Evolutionary conservation across 805 yeast genomes (phyloP), one percentile per base, ranked within the genome.

Genomic region (Torulaspora delbrueckii): DNA sequence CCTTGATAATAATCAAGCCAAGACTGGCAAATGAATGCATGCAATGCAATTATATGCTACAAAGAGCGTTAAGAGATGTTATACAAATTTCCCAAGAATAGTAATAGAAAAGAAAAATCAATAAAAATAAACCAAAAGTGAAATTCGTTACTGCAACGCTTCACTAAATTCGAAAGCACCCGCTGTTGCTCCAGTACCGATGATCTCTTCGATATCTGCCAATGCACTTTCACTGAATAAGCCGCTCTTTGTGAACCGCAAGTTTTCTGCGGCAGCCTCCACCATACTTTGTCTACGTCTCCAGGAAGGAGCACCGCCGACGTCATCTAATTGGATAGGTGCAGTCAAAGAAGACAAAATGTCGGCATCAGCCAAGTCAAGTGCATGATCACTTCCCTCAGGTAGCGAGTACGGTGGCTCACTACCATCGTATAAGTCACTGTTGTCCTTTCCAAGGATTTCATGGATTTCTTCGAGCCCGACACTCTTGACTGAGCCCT

Each of bases 181-280:
- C 1, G 57, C 42, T 6, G 57, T 33, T 12, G 37, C 39, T 10
- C 50, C 55, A 7, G 44, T 39, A 14, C 57, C 60, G 13, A 66
- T 53, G 38, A 63, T 70, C 45, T 84, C 86, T 58, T 86, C 93
- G 33, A 86, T 86, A 57, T 82, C 86, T 8, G 81, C 80, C 56
- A 86, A 63, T 2, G 87, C 81, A 48, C 78, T 78, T 61, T 85
- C 93, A 59, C 84, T 82, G 62, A 85, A 85, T 45, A 86, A 66
- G 4, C 95, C 95, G 51, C 79, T 78, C 56, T 78, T 84, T 0
- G 95, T 86, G 14, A 83, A 80, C 51, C 91, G 70, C 54, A 80
- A 69, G 8, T 90, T 90, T 60, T 85, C 91, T 8, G 80, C 77
- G 7, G 82, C 83, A 3, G 93, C 90, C 55, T 84, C 93, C 1